phyloP scores from a whole-genome alignment of 2,329 filamentous ascomycete species.

The Coleophoma eucalyptorum region DNA sequence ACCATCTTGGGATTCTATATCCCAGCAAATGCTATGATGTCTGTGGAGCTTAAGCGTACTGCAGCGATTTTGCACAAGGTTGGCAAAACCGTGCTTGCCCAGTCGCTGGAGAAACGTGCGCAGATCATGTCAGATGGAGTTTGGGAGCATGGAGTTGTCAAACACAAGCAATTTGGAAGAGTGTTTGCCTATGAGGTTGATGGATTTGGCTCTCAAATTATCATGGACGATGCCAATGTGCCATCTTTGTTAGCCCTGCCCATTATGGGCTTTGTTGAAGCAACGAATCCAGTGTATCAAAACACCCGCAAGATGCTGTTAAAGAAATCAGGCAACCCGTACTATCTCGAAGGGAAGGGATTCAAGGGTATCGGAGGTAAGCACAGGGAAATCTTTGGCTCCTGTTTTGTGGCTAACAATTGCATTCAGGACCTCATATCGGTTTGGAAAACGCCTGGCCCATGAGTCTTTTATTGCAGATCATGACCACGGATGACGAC shows the following conservation, averaged over 20 bases:
- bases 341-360: conserved; percentile 71
- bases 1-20: conserved; percentile 94
- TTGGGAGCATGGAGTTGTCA: conserved; percentile 78
- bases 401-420: conserved; percentile 6
- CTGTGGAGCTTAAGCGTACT: conserved; percentile 77
- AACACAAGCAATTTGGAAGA: conserved; percentile 68
- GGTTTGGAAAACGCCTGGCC: conserved; percentile 93
- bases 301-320: conserved; percentile 75
- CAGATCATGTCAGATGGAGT: conserved; percentile 70
- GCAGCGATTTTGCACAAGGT: conserved; percentile 63
- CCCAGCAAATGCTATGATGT: conserved; percentile 94
- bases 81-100: conserved; percentile 46
- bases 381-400: not conserved
- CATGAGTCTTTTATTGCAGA: conserved; percentile 90
- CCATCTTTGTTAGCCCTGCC: conserved; percentile 77
- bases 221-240: conserved; percentile 90
- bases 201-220: conserved; percentile 74
- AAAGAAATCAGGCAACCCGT: conserved; percentile 62
- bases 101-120: conserved; percentile 54
- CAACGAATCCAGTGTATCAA: conserved; percentile 68
- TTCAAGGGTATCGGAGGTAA: conserved; percentile 87
- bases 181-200: conserved; percentile 89
- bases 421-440: conserved; percentile 55
- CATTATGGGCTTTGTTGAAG: conserved; percentile 69
- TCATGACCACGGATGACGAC: conserved; percentile 82